phyloP scores from a whole-genome alignment of 1,284 basidiomycete genomes.

The Moniliophthora roreri region DNA sequence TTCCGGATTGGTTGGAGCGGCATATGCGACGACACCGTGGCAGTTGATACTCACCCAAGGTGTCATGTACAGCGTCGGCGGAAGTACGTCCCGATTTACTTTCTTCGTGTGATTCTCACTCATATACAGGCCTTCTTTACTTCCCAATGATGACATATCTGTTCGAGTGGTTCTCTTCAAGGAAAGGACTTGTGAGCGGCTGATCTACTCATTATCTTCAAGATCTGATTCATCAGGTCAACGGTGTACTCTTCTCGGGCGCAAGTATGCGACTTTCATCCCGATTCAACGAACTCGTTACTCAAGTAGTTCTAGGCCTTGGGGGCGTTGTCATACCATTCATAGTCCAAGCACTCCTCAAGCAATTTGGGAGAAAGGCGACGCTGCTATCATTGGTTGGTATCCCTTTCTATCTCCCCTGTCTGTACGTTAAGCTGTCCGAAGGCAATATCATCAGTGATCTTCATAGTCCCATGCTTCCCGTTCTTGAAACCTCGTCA shows the following conservation, averaged over 20 bases:
- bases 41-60: slow-evolving; percentile 15
- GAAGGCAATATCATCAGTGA: slow-evolving; percentile 6
- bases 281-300: neutral
- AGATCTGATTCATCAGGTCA: slow-evolving; percentile 1
- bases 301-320: slow-evolving; percentile 1
- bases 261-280: slow-evolving; percentile 7
- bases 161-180: slow-evolving; percentile 15
- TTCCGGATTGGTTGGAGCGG: slow-evolving; percentile 13
- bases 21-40: slow-evolving; percentile 8
- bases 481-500: slow-evolving; percentile 12
- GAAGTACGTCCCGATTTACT: slow-evolving; percentile 6
- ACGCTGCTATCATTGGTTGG: slow-evolving; percentile 12
- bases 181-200: slow-evolving; percentile 11
- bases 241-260: slow-evolving; percentile 15
- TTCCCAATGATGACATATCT: slow-evolving; percentile 16
- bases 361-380: slow-evolving; percentile 8
- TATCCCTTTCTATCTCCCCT: neutral
- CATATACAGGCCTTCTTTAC: slow-evolving; percentile 12
- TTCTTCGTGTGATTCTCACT: neutral
- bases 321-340: slow-evolving; percentile 14
- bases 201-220: neutral
- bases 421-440: neutral
- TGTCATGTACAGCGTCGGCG: slow-evolving; percentile 14
- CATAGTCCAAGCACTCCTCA: slow-evolving; percentile 8
- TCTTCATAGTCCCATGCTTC: slow-evolving; percentile 10